Base-by-base conservation (phyloP, 164 flowering plant species). In the Chloranthus sessilifolius region DNA sequence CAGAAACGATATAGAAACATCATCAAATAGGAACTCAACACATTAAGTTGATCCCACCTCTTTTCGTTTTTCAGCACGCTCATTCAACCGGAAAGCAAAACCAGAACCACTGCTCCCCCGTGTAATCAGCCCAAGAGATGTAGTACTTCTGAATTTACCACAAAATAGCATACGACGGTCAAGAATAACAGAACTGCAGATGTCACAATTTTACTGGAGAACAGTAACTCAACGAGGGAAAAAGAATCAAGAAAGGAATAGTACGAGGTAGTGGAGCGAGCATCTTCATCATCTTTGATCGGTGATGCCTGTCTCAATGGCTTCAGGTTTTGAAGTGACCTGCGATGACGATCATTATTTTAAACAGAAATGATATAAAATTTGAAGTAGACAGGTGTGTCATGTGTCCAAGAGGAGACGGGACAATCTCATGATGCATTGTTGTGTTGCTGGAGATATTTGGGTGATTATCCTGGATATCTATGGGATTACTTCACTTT, bases 21-120 rank as follows among this genome's bases (percentile, higher is more conserved):
- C 22, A 5, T 2, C 2, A 11, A 22, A 3, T n/a, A 14, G 3
- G n/a, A 26, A 31, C 5, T 17, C 4, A 4, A 11, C n/a, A n/a
- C n/a, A 44, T 44, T 29, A 26, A 5, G 7, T 10, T 39, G 43
- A 4, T 5, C 33, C 26, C 5, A 44, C 48, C 48, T 44, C 48
- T 15, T 44, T 44, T 9, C 48, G 15, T 44, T 44, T 44, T 21
- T 44, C 48, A 44, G 48, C 48, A 7, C 48, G 31, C 26, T 44
- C 48, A 1, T 14, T 21, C 15, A 29, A 44, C 31, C 21, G 24
- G 26, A 44, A 44, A 39, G 9, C 20, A 39, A 39, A 39, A 10
- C 43, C 10, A 24, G 48, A n/a, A 8, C 33, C 20, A 14, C 24
- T 19, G 11, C 19, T 44, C 26, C 16, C 10, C 11, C 9, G 43